Conservation (phyloP, 2,329 filamentous ascomycete genomes). For the Fonsecaea pedrosoi region DNA sequence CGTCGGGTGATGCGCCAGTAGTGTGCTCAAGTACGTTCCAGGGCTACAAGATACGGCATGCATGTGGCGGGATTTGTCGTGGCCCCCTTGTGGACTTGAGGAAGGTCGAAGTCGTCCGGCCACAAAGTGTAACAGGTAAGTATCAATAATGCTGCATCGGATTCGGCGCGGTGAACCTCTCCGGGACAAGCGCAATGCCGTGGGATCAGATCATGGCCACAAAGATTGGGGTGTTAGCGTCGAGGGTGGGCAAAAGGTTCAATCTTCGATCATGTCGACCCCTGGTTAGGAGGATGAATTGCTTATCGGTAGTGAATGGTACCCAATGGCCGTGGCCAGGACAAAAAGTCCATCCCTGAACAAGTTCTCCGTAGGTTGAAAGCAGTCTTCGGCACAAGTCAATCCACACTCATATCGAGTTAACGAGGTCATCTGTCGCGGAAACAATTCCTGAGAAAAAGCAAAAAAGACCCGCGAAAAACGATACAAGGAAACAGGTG, state of each 20-base stretch:
- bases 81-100: background rate
- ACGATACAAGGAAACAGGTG: background rate
- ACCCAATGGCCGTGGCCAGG: background rate
- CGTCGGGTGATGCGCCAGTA: background rate
- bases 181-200: conserved; percentile 1
- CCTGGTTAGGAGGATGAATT: background rate
- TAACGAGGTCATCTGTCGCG: background rate
- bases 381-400: background rate
- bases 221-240: conserved; percentile 5
- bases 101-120: background rate
- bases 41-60: background rate
- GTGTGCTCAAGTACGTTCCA: background rate
- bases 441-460: background rate
- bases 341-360: background rate
- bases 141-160: background rate
- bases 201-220: background rate
- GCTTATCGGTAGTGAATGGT: conserved; percentile 1
- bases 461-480: background rate
- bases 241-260: background rate
- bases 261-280: background rate
- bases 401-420: background rate
- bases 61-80: background rate
- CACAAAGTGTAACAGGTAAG: background rate
- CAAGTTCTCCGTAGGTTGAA: background rate
- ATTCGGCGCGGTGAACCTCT: background rate